Percentiles rank a stretch among this genome's conserved stretches.
Evolutionary conservation across 495 filamentous ascomycete species (phyloP).

Genomic region (Achaetomiella virescens): DNA sequence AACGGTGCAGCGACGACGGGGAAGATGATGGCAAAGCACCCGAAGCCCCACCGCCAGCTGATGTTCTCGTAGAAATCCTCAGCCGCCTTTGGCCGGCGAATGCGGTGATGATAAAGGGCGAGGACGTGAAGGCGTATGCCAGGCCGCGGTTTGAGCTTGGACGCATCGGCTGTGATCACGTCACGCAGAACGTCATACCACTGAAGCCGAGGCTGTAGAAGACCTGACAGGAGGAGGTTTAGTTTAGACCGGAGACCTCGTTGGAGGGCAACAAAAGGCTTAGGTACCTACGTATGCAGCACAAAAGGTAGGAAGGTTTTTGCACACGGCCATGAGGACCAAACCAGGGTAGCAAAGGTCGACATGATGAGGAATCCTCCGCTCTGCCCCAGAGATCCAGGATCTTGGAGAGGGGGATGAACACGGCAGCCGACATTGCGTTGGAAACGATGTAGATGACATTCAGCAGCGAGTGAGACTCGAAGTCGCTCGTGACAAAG

Average conservation of each 20-base stretch:
- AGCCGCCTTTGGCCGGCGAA: slow-evolving; percentile 37
- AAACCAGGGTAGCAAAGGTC: slow-evolving; percentile 18
- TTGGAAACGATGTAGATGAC: slow-evolving; percentile 43
- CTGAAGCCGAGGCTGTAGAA: slow-evolving; percentile 35
- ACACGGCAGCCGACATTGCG: slow-evolving; percentile 18
- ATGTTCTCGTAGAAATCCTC: slow-evolving; percentile 32
- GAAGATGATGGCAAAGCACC: slow-evolving; percentile 49
- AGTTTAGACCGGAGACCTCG: slow-evolving; percentile 8
- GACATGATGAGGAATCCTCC: slow-evolving; percentile 24
- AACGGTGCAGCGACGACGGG: slow-evolving; percentile 46
- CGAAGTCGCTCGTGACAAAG: slow-evolving; percentile 45
- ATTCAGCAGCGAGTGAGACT: slow-evolving; percentile 46
- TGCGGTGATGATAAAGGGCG: slow-evolving; percentile 55
- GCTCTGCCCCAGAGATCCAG: slow-evolving; percentile 31
- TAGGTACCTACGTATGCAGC: slow-evolving; percentile 10
- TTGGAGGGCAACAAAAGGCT: neutral
- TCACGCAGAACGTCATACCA: slow-evolving; percentile 47
- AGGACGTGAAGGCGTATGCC: slow-evolving; percentile 48
- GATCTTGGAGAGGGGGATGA: slow-evolving; percentile 29
- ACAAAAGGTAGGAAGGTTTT: slow-evolving; percentile 25
- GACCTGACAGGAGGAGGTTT: slow-evolving; percentile 20
- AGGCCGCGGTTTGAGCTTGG: slow-evolving; percentile 53
- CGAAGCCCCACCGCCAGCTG: slow-evolving; percentile 56
- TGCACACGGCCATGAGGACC: slow-evolving; percentile 26
- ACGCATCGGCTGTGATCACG: slow-evolving; percentile 56